phyloP scores from a whole-genome alignment of 1,139 yeast species.

The Hyphopichia pseudoburtonii region DNA sequence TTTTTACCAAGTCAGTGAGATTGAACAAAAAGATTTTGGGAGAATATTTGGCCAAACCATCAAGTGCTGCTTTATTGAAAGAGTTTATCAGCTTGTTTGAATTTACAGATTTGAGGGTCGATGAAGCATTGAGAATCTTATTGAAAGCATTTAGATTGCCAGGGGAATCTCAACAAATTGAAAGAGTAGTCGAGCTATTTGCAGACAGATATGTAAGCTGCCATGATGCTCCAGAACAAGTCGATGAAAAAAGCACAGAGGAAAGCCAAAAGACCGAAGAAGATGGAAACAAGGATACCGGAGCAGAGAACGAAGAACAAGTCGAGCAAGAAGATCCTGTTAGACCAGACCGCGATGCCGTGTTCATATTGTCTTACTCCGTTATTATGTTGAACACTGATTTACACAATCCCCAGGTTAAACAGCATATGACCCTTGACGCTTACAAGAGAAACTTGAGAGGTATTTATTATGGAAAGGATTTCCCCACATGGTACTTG shows the following conservation, averaged over 20 bases:
- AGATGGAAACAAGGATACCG: slow-evolving; percentile 9
- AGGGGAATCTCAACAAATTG: slow-evolving; percentile 97
- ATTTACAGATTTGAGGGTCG: slow-evolving; percentile 76
- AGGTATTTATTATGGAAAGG: slow-evolving; percentile 73
- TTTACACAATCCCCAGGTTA: slow-evolving; percentile 74
- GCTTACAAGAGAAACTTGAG: slow-evolving; percentile 78
- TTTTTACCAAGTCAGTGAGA: slow-evolving; percentile 76
- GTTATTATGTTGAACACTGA: slow-evolving; percentile 79
- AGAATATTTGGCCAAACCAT: slow-evolving; percentile 77
- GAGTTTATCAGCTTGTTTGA: slow-evolving; percentile 73
- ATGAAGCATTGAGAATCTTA: slow-evolving; percentile 85
- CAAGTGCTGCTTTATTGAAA: slow-evolving; percentile 57
- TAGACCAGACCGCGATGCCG: slow-evolving; percentile 70
- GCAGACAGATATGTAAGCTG: slow-evolving; percentile 74
- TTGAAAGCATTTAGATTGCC: slow-evolving; percentile 87
- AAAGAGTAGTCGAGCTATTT: slow-evolving; percentile 83
- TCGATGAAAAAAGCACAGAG: slow-evolving; percentile 15
- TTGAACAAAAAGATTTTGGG: slow-evolving; percentile 87
- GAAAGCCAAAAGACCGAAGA: slow-evolving; percentile 12
- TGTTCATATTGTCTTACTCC: slow-evolving; percentile 70
- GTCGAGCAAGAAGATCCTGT: slow-evolving; percentile 39
- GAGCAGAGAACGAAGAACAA: slow-evolving; percentile 12
- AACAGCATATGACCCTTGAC: slow-evolving; percentile 83
- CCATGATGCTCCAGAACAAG: slow-evolving; percentile 33
- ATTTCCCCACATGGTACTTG: slow-evolving; percentile 85